Conservation (phyloP, 1,284 basidiomycete genomes). For the Trichosporon coremiiforme region DNA sequence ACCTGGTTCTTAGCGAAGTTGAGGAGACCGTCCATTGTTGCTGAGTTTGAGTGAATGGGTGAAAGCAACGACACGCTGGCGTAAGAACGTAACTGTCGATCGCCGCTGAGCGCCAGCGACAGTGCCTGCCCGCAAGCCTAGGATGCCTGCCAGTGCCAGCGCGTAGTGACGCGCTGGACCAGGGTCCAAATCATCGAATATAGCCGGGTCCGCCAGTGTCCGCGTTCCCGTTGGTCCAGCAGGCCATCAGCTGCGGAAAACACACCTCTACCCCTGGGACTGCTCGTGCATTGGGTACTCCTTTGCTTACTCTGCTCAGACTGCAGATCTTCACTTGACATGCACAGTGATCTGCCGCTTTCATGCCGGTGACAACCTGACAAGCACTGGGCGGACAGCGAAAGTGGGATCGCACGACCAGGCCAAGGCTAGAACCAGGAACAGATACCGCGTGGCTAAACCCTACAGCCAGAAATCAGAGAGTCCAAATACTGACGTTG, state of each 20-base stretch:
- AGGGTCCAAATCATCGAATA: neutral
- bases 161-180: neutral
- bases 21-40: conserved; percentile 41
- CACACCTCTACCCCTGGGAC: neutral
- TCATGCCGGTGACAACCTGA: neutral
- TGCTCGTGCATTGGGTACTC: neutral
- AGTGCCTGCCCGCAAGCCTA: neutral
- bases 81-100: neutral
- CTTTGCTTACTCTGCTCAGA: neutral
- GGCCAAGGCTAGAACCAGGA: neutral
- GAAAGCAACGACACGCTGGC: neutral
- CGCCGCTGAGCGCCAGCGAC: no score
- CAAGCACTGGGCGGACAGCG: neutral
- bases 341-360: neutral
- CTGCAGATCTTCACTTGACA: neutral
- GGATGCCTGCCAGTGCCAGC: no score
- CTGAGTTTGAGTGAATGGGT: neutral
- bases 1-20: conserved; percentile 41
- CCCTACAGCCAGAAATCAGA: no score
- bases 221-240: neutral
- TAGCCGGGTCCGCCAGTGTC: neutral
- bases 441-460: conserved; percentile 2
- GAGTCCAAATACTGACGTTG: no score
- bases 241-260: neutral
- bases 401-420: neutral